Conservation (phyloP, 305 asterid genomes). For the Solanum chacoense region DNA sequence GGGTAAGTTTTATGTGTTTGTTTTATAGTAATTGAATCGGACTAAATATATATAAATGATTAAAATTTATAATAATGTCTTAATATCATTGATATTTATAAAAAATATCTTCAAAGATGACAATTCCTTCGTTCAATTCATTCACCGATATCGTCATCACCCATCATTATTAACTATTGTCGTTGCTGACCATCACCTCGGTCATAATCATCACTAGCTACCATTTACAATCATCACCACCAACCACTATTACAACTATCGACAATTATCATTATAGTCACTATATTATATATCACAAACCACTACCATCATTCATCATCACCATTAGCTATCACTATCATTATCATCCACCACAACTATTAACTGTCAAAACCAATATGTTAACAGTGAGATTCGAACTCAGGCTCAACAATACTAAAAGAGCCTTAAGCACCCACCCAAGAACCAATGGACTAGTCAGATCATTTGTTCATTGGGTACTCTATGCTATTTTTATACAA, state of each 20-base stretch:
- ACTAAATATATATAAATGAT: too few species aligned
- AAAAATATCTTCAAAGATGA: neutral
- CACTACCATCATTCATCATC: neutral
- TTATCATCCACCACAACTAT: neutral
- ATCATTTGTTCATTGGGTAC: too few species aligned
- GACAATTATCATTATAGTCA: neutral
- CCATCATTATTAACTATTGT: neutral
- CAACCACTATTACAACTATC: neutral
- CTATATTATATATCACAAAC: neutral
- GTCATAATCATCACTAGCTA: neutral
- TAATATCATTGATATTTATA: neutral
- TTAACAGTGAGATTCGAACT: too few species aligned
- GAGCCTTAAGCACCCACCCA: too few species aligned
- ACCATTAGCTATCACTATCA: neutral
- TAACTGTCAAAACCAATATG: neutral
- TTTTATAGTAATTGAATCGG: neutral
- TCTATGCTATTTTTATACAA: too few species aligned
- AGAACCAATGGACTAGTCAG: too few species aligned
- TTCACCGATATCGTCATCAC: neutral
- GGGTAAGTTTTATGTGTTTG: slow-evolving; percentile 29
- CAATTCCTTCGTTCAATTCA: neutral
- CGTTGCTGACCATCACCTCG: neutral
- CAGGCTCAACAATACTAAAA: too few species aligned
- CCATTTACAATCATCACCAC: neutral
- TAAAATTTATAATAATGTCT: too few species aligned